Base-by-base conservation (phyloP, 2,329 filamentous ascomycete genomes). In the Penicillium sp. region DNA sequence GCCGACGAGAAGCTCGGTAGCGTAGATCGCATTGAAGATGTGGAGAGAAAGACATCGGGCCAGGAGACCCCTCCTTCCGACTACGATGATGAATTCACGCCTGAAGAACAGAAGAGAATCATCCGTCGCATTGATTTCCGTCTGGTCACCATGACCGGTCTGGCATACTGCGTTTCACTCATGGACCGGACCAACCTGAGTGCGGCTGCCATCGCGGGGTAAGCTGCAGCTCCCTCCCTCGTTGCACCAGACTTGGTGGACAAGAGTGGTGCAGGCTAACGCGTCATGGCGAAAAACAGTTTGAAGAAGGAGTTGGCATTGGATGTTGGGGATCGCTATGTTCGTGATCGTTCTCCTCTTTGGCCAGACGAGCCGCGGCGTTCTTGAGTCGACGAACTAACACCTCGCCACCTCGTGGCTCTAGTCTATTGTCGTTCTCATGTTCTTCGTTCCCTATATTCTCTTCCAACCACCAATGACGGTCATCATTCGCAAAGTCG, bases 131-230 rank as follows among this genome's bases (percentile, higher is more conserved):
- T 93, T 56, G 88, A 94, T 66, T 71, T 75, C 28, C 80, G 83
- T 2, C 71, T 86, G 3, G 79, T 86, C 36, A 62, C 77, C 3
- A 82, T 78, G 1, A 78, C 82, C 4, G 83, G 83, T 18, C 62
- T 77, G 54, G 78, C 89, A 70, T 90, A 90, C 67, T 88, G 85
- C 63, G 76, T 88, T 58, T 85, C 80, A 54, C 71, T 91, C 50
- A 87, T 91, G 81, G 88, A 93, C 62, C 76, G 88, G 29, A 88
- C 85, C 2, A 91, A 91, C 66, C 70, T 90, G 39, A 55, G 55
- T 27, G 52, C 80, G 24, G 86, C 86, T 36, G 80, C 80, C 39
- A 84, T 91, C 63, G 86, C 88, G 18, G 87, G 78, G 75, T 77
- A 60, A 43, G 63, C 28, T 3, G 8, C 7, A 11, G 7, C 29